These are phyloP conservation scores for Echinosophora koreensis DNA, from an alignment of 306 rosid genomes.

Conservation along the genomic window DNA sequence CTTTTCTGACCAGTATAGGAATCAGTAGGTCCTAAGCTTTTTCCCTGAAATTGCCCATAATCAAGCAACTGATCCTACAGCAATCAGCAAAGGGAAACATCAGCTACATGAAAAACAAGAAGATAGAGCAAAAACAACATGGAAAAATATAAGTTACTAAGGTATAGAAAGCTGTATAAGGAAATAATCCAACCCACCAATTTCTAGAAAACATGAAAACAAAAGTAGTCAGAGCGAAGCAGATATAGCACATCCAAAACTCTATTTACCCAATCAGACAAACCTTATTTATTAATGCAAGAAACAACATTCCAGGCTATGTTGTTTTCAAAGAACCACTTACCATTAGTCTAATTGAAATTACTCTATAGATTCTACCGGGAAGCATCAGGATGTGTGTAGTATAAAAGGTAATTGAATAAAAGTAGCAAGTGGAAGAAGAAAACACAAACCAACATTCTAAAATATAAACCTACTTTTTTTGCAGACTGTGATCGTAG, in stretches of 20 bases:
- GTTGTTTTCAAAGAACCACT: slow-evolving; percentile 5
- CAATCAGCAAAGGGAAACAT: slow-evolving; percentile 44
- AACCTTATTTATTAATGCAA: slow-evolving; percentile 22
- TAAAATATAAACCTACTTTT: slow-evolving; percentile 63
- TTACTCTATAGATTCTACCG: slow-evolving; percentile 4
- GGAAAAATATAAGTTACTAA: not conserved
- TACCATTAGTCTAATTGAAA: slow-evolving; percentile 13
- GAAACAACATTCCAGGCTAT: not conserved
- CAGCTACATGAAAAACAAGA: slow-evolving; percentile 38
- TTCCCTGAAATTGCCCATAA: slow-evolving; percentile 73
- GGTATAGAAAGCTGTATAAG: not conserved
- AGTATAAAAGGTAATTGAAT: slow-evolving; percentile 23
- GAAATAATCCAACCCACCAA: slow-evolving; percentile 21
- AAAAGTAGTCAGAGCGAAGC: slow-evolving; percentile 6
- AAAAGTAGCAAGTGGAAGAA: slow-evolving; percentile 4
- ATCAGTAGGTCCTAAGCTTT: slow-evolving; percentile 65
- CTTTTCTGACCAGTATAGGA: slow-evolving; percentile 73
- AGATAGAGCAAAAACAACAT: slow-evolving; percentile 7
- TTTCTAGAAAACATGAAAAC: not conserved
- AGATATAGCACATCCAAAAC: slow-evolving; percentile 31
- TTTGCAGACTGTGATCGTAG: slow-evolving; percentile 80
- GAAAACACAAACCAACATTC: slow-evolving; percentile 21
- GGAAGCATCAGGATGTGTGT: not conserved
- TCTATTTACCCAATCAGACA: slow-evolving; percentile 14
- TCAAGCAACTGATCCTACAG: slow-evolving; percentile 82